These are phyloP conservation scores for Naganishia randhawae DNA, from an alignment of 768 basidiomycete species.

Conservation along the genomic window DNA sequence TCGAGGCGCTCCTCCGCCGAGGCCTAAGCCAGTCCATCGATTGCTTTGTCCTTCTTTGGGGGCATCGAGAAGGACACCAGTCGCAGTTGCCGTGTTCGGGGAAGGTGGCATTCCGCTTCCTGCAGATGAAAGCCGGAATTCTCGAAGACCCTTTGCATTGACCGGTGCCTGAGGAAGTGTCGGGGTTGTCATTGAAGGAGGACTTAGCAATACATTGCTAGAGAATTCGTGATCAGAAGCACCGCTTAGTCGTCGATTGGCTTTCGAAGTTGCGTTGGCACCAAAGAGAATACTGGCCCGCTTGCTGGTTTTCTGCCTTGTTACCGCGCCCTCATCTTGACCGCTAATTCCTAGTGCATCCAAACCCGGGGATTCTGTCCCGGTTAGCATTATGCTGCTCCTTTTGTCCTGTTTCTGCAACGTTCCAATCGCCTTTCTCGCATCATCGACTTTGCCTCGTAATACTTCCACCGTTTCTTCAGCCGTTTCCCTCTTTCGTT, in stretches of 20 bases:
- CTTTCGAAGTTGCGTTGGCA: conserved; percentile 1
- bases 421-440: conserved; percentile 42
- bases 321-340: not conserved
- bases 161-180: conserved; percentile 13
- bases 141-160: conserved; percentile 38
- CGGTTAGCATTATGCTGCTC: not conserved
- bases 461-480: conserved; percentile 46
- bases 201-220: not conserved
- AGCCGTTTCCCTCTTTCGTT: conserved; percentile 40
- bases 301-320: conserved; percentile 27
- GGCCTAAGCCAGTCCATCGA: conserved; percentile 11
- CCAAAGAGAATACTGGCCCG: conserved; percentile 35
- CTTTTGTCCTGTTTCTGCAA: conserved; percentile 45
- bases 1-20: not conserved
- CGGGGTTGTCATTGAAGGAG: conserved; percentile 20
- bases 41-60: not conserved
- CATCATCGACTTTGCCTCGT: conserved; percentile 45
- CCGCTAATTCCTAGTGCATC: conserved; percentile 10
- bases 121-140: conserved; percentile 35
- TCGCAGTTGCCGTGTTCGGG: not conserved
- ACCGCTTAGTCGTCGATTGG: conserved; percentile 12
- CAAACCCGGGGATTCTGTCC: not conserved
- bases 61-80: not conserved
- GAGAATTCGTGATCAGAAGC: not conserved
- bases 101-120: not conserved